phyloP scores from a whole-genome alignment of 139 green algal genomes.

The Nannochloris sp. region DNA sequence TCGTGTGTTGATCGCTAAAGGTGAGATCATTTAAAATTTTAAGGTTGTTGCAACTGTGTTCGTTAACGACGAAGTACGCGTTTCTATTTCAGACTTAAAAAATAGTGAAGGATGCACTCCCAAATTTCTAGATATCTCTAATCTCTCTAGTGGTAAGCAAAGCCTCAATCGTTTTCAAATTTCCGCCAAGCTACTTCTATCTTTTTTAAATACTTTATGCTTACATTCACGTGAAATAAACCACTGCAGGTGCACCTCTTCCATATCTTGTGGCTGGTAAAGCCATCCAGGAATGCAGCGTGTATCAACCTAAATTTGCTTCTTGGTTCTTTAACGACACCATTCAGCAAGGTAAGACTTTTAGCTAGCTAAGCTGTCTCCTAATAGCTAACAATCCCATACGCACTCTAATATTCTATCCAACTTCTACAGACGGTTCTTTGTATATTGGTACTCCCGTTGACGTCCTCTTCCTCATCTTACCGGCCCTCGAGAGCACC shows the following conservation, averaged over 20 bases:
- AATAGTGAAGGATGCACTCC: background rate
- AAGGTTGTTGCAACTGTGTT: background rate
- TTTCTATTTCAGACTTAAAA: background rate
- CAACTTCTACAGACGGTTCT: constrained; percentile 51
- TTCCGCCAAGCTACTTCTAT: background rate
- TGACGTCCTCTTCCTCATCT: constrained; percentile 47
- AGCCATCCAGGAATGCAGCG: constrained; percentile 31
- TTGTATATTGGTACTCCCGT: constrained; percentile 45
- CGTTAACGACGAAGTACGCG: background rate
- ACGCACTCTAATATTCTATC: too few relatives aligned
- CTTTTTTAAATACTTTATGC: background rate
- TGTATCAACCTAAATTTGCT: constrained; percentile 15
- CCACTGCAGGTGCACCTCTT: constrained; percentile 19
- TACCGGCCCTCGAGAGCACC: constrained; percentile 44
- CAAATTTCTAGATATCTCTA: background rate
- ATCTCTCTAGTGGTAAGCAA: background rate
- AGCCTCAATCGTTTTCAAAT: background rate
- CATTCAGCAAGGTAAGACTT: constrained; percentile 16
- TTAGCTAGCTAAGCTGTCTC: too few relatives aligned
- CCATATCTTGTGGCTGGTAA: constrained; percentile 17
- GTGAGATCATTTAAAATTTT: background rate
- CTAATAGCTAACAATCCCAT: too few relatives aligned
- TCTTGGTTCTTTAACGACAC: constrained; percentile 33
- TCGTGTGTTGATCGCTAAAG: background rate
- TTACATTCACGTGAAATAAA: too few relatives aligned